Evolutionary conservation across 495 filamentous ascomycete species (phyloP).

Genomic region (Xylaria acuta): DNA sequence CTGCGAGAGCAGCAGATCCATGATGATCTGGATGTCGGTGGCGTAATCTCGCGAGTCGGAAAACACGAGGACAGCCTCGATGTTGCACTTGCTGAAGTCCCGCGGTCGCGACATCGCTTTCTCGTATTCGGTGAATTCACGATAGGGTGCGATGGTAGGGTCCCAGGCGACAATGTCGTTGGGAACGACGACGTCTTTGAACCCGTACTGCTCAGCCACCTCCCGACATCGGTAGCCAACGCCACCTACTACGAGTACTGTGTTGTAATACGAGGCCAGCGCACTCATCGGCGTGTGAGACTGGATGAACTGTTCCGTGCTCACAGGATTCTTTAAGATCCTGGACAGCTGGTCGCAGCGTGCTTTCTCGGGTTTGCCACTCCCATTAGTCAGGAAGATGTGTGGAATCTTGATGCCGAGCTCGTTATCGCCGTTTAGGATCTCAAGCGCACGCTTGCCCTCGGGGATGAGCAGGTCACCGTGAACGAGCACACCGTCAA

Average conservation of each 20-base stretch:
- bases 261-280: slow-evolving; percentile 69
- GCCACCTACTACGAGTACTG: slow-evolving; percentile 69
- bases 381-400: slow-evolving; percentile 73
- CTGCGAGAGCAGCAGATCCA: slow-evolving; percentile 79
- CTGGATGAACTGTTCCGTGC: slow-evolving; percentile 71
- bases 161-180: slow-evolving; percentile 72
- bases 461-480: slow-evolving; percentile 69
- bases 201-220: slow-evolving; percentile 69
- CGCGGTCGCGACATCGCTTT: slow-evolving; percentile 63
- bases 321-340: slow-evolving; percentile 63
- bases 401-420: slow-evolving; percentile 74
- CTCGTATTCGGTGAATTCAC: slow-evolving; percentile 65
- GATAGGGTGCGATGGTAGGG: slow-evolving; percentile 66
- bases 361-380: slow-evolving; percentile 65
- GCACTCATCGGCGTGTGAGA: slow-evolving; percentile 71
- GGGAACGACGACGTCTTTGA: slow-evolving; percentile 69
- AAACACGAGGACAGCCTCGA: slow-evolving; percentile 84
- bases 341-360: slow-evolving; percentile 64
- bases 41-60: slow-evolving; percentile 84
- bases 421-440: slow-evolving; percentile 71
- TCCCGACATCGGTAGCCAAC: slow-evolving; percentile 71
- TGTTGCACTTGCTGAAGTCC: slow-evolving; percentile 71
- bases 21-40: slow-evolving; percentile 83
- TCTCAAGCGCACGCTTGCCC: slow-evolving; percentile 63
- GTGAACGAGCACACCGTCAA: slow-evolving; percentile 70